Evolutionary conservation across 345 rosid genomes (phyloP), one percentile per base, ranked within the genome.

Genomic region (Melastoma malabathricum): DNA sequence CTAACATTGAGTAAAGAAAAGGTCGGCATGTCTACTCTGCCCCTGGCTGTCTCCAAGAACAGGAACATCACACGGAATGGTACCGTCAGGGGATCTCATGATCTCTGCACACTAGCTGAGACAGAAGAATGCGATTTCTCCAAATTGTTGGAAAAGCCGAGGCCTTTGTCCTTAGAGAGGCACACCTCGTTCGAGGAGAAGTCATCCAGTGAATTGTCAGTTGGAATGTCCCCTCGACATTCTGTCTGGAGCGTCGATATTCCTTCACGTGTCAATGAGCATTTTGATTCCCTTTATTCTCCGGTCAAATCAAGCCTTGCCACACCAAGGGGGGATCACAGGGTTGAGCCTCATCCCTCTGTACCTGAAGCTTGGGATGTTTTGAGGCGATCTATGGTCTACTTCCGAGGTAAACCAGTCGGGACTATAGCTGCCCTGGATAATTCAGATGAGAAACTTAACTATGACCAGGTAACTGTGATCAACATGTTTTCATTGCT

Each of bases 391-490:
- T 71, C 94, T 0, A 47, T 82, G 81, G 95, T 87, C 7, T 58
- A 64, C 67, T 92, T 92, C 66, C 89, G 93, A 16, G 95, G 86
- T 25, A 84, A 75, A 62, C 87, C 95, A 5, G 95, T 92, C 43
- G 98, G 97, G 25, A 84, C 97, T 0, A 87, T 92, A 44, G 94
- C 98, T 19, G 98, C 97, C 0, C 64, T 75, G 56, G 95, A 92
- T 61, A 81, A 55, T 54, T 74, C 93, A 10, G 97, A 74, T 6
- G 97, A 92, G 52, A 77, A 84, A 10, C 79, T 84, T 19, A 92
- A 92, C 71, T 92, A 92, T 50, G 95, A 92, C 77, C 98, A 92
- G 95, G 98, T 87, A 46, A 60, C 13, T 13, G 4, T 45, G 18
- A 2, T 52, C 17, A 52, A 43, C 19, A 13, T 41, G 41, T 17